A percentile compares a stretch with the other conserved stretches of the same genome.
Conservation (phyloP, 345 rosid genomes). For the Eucalyptus cloeziana region DNA sequence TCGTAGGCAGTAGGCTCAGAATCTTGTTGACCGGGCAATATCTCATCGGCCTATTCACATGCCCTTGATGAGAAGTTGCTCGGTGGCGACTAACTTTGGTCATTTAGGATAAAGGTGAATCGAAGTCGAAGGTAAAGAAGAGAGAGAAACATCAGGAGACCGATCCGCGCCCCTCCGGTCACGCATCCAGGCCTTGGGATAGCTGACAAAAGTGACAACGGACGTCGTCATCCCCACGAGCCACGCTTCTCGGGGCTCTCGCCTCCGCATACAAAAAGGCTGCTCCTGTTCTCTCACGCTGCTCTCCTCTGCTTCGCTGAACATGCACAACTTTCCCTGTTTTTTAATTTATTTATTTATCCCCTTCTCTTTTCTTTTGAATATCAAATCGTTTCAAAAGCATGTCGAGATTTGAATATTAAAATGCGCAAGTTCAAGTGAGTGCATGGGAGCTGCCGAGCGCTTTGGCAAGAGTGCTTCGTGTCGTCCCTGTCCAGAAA, state of each 20-base stretch:
- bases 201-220: neutral
- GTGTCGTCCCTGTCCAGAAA: neutral
- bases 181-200: neutral
- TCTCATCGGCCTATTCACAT: neutral
- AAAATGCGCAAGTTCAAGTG: neutral
- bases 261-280: neutral
- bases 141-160: neutral
- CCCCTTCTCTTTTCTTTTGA: neutral
- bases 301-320: neutral
- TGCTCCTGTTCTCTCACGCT: neutral
- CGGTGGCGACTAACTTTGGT: neutral
- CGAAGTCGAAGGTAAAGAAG: neutral
- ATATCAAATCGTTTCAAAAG: neutral
- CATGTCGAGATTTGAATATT: neutral
- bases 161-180: neutral
- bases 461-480: neutral
- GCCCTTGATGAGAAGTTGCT: neutral
- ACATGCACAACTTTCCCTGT: neutral
- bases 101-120: neutral
- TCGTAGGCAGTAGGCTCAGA: neutral
- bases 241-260: neutral
- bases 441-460: neutral
- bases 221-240: neutral
- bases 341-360: neutral
- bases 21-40: neutral